Evolutionary conservation across 306 rosid genomes (phyloP).

Genomic region (Alnus rubra): DNA sequence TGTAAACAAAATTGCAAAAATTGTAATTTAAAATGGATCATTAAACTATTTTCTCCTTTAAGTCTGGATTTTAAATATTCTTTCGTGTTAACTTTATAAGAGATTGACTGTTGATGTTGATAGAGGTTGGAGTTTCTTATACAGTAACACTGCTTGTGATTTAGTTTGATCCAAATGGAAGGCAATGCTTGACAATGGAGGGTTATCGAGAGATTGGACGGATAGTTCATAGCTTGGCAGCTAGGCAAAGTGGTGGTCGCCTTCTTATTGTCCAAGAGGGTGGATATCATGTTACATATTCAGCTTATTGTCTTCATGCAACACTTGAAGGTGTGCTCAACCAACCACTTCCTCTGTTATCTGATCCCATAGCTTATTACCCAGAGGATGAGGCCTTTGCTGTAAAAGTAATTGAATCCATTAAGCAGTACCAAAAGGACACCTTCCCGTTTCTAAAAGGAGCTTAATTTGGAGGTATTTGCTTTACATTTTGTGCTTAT

Average conservation of each 20-base stretch:
- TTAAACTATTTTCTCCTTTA: constrained; percentile 3
- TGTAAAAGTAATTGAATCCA: constrained; percentile 53
- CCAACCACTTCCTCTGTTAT: constrained; percentile 52
- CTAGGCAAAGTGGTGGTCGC: constrained; percentile 49
- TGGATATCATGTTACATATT: constrained; percentile 85
- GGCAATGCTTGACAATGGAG: constrained; percentile 91
- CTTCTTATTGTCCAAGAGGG: constrained; percentile 90
- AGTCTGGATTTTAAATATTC: neutral
- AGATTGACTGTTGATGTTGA: neutral
- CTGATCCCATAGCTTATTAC: constrained; percentile 69
- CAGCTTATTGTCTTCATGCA: constrained; percentile 93
- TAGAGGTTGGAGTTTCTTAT: constrained; percentile 11
- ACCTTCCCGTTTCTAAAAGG: constrained; percentile 44
- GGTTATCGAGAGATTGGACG: constrained; percentile 74
- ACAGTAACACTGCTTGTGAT: constrained; percentile 21
- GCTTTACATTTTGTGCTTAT: neutral
- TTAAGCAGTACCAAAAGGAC: constrained; percentile 51
- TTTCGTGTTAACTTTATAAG: neutral
- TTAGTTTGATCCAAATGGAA: constrained; percentile 94
- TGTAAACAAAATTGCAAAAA: neutral
- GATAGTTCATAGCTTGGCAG: constrained; percentile 40
- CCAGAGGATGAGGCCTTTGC: constrained; percentile 73
- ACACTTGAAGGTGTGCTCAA: constrained; percentile 86
- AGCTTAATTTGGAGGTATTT: constrained; percentile 23
- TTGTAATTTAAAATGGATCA: neutral